Evolutionary conservation across 495 filamentous ascomycete species (phyloP), one percentile per base, ranked within the genome.

Genomic region (Aspergillus conjunctus): DNA sequence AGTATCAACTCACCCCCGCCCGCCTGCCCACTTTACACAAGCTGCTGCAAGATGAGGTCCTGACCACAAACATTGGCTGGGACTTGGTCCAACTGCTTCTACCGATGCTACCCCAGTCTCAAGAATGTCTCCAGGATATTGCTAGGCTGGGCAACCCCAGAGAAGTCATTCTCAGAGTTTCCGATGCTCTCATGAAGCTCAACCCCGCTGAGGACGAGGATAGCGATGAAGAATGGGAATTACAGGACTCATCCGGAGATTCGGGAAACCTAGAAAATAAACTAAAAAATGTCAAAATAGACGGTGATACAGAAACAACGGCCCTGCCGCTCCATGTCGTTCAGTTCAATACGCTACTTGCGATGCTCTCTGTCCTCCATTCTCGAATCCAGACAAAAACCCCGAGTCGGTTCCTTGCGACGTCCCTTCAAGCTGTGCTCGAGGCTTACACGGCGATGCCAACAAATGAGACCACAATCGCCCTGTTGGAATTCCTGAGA

Each of bases 61-160:
- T 98, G 54, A 93, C 93, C 1, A 86, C 85, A 49, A 92, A 96
- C 62, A 96, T 98, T 67, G 95, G 94, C 48, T 98, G 94, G 94
- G 94, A 98, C 68, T 74, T 98, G 44, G 89, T 98, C 8, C 88
- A 90, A 68, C 83, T 96, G 50, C 84, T 98, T 2, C 77, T 97
- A 18, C 87, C 89, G 17, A 83, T 87, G 65, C 71, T 97, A 1
- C 87, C 88, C 1, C 86, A 82, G 37, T 90, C 87, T 3, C 82
- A 86, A 41, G 75, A 83, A 66, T 96, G 92, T 71, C 81, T 98
- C 1, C 85, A 90, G 53, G 82, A 87, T 72, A 81, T 90, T 14
- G 93, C 95, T 18, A 80, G 87, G 10, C 75, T 93, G 51, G 94
- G 94, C 21, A 98, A 98, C 66, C 95, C 94, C 0, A 80, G 94